Evolutionary conservation across 768 basidiomycete species (phyloP).

Genomic region (Amanita subjunquillea): DNA sequence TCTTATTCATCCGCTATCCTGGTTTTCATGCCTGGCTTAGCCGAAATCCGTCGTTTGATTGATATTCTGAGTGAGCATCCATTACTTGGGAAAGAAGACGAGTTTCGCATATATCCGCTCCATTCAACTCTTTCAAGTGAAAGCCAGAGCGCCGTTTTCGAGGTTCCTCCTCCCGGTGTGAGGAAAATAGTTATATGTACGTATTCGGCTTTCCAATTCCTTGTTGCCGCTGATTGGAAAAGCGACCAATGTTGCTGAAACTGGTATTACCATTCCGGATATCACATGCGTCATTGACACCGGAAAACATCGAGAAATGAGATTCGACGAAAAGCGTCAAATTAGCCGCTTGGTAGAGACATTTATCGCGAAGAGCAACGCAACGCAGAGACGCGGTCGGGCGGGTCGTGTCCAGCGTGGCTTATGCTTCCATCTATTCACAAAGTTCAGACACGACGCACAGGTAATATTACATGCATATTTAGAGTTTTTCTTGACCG

Average conservation of each 20-base stretch:
- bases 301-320: constrained; percentile 92
- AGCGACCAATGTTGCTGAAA: constrained; percentile 94
- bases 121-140: constrained; percentile 93
- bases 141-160: constrained; percentile 84
- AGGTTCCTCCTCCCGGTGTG: constrained; percentile 67
- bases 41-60: constrained; percentile 82
- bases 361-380: constrained; percentile 86
- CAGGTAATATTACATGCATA: constrained; percentile 29
- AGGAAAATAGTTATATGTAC: constrained; percentile 92
- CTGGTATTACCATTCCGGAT: constrained; percentile 97
- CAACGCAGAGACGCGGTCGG: constrained; percentile 79
- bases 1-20: constrained; percentile 72
- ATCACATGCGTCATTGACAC: constrained; percentile 94
- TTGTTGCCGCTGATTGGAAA: constrained; percentile 1
- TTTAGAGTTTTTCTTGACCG: neutral
- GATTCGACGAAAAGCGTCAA: constrained; percentile 97
- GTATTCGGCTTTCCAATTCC: constrained; percentile 10
- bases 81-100: constrained; percentile 48
- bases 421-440: constrained; percentile 93
- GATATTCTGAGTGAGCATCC: constrained; percentile 74
- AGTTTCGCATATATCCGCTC: constrained; percentile 73
- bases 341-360: constrained; percentile 87
- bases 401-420: constrained; percentile 88
- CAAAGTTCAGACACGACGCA: constrained; percentile 75
- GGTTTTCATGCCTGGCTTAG: constrained; percentile 91